phyloP scores from a whole-genome alignment of 139 green algal genomes.

The Coelastrella sp. region DNA sequence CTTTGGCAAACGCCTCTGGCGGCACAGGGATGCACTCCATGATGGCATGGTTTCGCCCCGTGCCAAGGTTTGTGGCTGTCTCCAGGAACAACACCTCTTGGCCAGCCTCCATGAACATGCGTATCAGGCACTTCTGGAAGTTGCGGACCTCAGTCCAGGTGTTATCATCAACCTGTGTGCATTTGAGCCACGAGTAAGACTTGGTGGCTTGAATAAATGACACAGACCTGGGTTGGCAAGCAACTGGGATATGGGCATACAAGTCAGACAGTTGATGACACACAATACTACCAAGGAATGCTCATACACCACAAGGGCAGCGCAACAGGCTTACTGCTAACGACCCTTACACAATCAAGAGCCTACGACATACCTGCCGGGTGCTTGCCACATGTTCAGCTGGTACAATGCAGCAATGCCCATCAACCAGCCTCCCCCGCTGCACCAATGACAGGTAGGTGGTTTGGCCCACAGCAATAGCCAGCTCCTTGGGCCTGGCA shows the following conservation, averaged over 20 bases:
- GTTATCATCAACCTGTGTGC: slow-evolving; percentile 79
- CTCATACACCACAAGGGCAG: too few species aligned
- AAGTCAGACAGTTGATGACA: too few species aligned
- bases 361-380: slow-evolving; percentile 52
- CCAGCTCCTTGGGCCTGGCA: slow-evolving; percentile 76
- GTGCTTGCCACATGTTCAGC: slow-evolving; percentile 79
- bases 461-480: slow-evolving; percentile 82
- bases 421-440: slow-evolving; percentile 75
- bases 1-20: slow-evolving; percentile 22
- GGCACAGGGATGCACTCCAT: slow-evolving; percentile 90
- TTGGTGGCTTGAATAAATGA: neutral
- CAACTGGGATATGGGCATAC: too few species aligned
- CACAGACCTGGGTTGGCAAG: neutral
- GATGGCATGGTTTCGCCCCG: slow-evolving; percentile 75
- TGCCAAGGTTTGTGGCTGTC: slow-evolving; percentile 78
- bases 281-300: too few species aligned
- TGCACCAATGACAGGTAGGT: slow-evolving; percentile 90
- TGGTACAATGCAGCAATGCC: slow-evolving; percentile 90
- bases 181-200: too few species aligned
- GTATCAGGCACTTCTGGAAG: slow-evolving; percentile 98
- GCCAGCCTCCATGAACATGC: slow-evolving; percentile 82
- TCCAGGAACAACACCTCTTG: slow-evolving; percentile 91
- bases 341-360: too few species aligned
- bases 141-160: slow-evolving; percentile 96
- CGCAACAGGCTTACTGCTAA: too few species aligned